Percentiles rank a stretch among this genome's conserved stretches.
These are phyloP conservation scores for Geranium incanum DNA, from an alignment of 441 rosid genomes.

Conservation along the genomic window DNA sequence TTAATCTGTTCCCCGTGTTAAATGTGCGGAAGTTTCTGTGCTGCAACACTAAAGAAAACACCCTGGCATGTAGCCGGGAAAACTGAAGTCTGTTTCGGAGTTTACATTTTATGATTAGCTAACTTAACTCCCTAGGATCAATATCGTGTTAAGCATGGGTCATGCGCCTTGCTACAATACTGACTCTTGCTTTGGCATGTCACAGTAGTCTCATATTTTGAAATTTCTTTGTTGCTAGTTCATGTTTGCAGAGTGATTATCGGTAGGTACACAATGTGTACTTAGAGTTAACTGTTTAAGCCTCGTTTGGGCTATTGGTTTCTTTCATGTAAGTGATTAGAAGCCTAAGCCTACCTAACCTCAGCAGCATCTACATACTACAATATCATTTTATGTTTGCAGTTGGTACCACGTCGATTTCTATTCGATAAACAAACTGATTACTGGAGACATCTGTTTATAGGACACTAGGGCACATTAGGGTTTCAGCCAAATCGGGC, in stretches of 20 bases:
- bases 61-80: background rate
- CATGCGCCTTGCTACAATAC: background rate
- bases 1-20: background rate
- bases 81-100: background rate
- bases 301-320: too few species aligned
- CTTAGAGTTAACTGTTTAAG: too few species aligned
- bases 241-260: background rate
- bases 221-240: background rate
- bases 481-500: too few species aligned
- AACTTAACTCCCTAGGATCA: background rate
- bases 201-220: background rate
- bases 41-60: background rate
- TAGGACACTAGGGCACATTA: too few species aligned
- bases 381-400: too few species aligned
- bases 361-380: too few species aligned
- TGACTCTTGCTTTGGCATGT: background rate
- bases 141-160: background rate
- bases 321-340: too few species aligned
- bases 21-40: background rate
- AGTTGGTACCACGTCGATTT: too few species aligned
- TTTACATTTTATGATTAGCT: background rate
- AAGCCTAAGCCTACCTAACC: too few species aligned
- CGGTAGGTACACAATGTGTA: too few species aligned
- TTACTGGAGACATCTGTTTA: too few species aligned
- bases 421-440: too few species aligned